Evolutionary conservation across 2,329 filamentous ascomycete genomes (phyloP), one percentile per base, ranked within the genome.

Genomic region (Paecilomyces sp.): DNA sequence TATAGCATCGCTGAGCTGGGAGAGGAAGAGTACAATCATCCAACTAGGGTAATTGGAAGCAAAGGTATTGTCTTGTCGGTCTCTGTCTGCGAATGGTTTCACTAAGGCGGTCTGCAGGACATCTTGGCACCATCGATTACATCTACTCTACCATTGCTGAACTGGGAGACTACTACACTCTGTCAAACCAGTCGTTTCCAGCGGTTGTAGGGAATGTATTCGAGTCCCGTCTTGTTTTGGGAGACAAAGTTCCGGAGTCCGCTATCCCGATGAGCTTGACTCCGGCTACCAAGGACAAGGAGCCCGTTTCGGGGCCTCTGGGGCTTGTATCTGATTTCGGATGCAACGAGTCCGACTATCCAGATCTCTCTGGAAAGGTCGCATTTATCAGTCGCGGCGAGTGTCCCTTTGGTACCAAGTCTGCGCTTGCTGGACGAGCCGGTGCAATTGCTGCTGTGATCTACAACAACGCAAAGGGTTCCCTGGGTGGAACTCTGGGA

Each of bases 361-460:
- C 88, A 1, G 73, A 77, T 1, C 76, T 88, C 3, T 72, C 77
- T 9, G 88, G 85, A 56, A 85, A 84, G 60, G 87, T 94, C 61
- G 89, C 88, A 9, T 79, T 94, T 41, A 82, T 94, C 63, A 79
- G 81, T 31, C 86, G 90, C 58, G 90, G 90, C 57, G 79, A 75
- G 1, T 94, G 90, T 69, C 65, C 85, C 7, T 94, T 93, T 65
- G 88, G 86, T 11, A 74, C 80, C 61, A 94, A 94, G 77, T 88
- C 88, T 1, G 81, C 81, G 57, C 76, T 83, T 13, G 89, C 90
- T 5, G 88, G 86, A 51, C 80, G 78, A 55, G 88, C 88, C 1
- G 88, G 89, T 22, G 90, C 90, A 4, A 73, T 84, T 3, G 90
- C 86, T 1, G 88, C 87, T 0, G 76, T 94, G 13, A 80, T 94